Evolutionary conservation across 306 rosid genomes (phyloP).

Genomic region (Crotalaria pallida): DNA sequence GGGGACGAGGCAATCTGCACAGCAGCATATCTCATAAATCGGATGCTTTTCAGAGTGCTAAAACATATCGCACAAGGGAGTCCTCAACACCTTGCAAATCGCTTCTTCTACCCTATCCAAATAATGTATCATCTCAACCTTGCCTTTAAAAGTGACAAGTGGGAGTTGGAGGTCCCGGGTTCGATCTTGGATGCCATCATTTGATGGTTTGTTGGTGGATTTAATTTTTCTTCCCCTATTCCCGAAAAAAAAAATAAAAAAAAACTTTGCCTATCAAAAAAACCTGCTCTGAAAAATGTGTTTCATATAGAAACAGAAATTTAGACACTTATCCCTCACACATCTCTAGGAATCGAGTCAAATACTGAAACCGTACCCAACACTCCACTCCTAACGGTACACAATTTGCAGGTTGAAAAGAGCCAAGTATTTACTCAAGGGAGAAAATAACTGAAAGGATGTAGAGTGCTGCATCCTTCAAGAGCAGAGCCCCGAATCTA

Average conservation of each 20-base stretch:
- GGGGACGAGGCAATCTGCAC: not conserved
- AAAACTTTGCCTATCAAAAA: too few species aligned
- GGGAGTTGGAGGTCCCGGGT: too few species aligned
- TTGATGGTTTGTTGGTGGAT: too few species aligned
- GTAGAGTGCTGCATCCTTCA: not conserved
- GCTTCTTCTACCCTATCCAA: not conserved
- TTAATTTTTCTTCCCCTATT: too few species aligned
- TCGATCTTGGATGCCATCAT: too few species aligned
- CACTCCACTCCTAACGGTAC: too few species aligned
- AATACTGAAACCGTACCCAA: not conserved
- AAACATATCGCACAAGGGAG: too few species aligned
- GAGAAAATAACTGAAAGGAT: not conserved
- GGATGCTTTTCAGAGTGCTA: not conserved
- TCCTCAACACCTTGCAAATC: not conserved
- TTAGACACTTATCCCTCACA: too few species aligned
- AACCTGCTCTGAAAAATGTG: not conserved
- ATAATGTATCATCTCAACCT: not conserved
- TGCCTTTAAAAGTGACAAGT: not conserved
- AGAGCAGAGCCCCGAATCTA: not conserved
- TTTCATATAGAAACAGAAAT: too few species aligned
- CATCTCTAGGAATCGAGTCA: not conserved
- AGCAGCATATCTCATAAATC: not conserved
- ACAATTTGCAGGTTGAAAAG: too few species aligned
- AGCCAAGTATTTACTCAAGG: not conserved
- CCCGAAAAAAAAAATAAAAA: too few species aligned